Percentiles rank a stretch among this genome's conserved stretches.
Evolutionary conservation across 2,329 filamentous ascomycete genomes (phyloP).

Genomic region (Colletotrichum melonis): DNA sequence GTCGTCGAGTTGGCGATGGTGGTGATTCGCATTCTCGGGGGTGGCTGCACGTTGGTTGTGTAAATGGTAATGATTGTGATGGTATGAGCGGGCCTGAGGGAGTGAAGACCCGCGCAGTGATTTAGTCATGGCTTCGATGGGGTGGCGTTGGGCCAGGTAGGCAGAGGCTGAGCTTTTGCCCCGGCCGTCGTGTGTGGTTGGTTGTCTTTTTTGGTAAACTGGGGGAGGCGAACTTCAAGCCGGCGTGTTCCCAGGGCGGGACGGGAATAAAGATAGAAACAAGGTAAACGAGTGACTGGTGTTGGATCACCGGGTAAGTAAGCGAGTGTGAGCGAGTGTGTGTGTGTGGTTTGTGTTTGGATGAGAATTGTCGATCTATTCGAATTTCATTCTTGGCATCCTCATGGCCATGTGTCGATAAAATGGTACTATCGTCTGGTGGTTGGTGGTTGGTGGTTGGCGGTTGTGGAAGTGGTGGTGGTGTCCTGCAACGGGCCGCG

Average conservation of each 20-base stretch:
- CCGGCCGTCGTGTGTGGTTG: constrained; percentile 12
- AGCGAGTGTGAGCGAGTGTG: constrained; percentile 28
- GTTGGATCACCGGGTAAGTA: constrained; percentile 3
- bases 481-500: constrained; percentile 26
- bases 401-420: constrained; percentile 20
- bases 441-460: background rate
- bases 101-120: constrained; percentile 59
- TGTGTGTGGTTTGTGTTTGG: constrained; percentile 6
- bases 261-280: constrained; percentile 21
- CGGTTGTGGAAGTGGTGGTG: background rate
- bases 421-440: constrained; percentile 25
- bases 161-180: constrained; percentile 31
- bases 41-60: constrained; percentile 44
- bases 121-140: constrained; percentile 59
- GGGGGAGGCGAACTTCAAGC: constrained; percentile 30
- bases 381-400: constrained; percentile 35
- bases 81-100: constrained; percentile 55
- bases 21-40: constrained; percentile 38
- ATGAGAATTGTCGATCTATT: constrained; percentile 28
- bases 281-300: constrained; percentile 30
- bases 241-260: constrained; percentile 21
- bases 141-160: constrained; percentile 37
- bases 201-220: constrained; percentile 13
- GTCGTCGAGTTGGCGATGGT: constrained; percentile 42
- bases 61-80: constrained; percentile 47